Percentiles rank a stretch among this genome's conserved stretches.
phyloP scores from a whole-genome alignment of 495 filamentous ascomycete species.

The Xylaria telfairii region DNA sequence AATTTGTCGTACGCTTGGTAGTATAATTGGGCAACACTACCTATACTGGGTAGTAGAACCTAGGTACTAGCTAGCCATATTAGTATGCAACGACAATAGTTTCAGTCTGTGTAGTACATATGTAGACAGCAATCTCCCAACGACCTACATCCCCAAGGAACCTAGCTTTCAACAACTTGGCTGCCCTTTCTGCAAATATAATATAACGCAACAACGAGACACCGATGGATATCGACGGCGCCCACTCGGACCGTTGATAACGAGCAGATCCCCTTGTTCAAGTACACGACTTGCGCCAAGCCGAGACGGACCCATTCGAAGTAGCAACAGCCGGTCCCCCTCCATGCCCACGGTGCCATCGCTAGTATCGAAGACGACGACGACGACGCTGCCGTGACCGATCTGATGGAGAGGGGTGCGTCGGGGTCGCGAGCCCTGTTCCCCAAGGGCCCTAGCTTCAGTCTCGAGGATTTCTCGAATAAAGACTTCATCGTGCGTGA shows the following conservation, averaged over 20 bases:
- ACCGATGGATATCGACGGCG: background rate
- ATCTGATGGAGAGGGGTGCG: constrained; percentile 52
- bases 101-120: no score
- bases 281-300: background rate
- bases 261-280: background rate
- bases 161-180: no score
- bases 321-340: background rate
- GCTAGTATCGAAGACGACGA: background rate
- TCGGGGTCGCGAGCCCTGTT: constrained; percentile 68
- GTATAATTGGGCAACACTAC: no score
- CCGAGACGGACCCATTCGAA: background rate
- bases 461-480: constrained; percentile 84
- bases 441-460: constrained; percentile 79
- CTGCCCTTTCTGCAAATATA: background rate
- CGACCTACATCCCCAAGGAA: background rate
- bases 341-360: constrained; percentile 26
- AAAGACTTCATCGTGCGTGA: constrained; percentile 98
- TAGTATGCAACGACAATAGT: background rate
- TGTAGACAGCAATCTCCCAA: background rate
- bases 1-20: background rate
- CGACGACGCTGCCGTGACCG: constrained; percentile 7
- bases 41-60: no score
- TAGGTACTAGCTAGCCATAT: no score
- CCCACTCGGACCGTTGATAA: background rate
- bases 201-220: background rate